Percentiles rank a stretch among this genome's conserved stretches.
These are phyloP conservation scores for Plasmopara muralis DNA, from an alignment of 352 stramenopile genomes.

Conservation along the genomic window DNA sequence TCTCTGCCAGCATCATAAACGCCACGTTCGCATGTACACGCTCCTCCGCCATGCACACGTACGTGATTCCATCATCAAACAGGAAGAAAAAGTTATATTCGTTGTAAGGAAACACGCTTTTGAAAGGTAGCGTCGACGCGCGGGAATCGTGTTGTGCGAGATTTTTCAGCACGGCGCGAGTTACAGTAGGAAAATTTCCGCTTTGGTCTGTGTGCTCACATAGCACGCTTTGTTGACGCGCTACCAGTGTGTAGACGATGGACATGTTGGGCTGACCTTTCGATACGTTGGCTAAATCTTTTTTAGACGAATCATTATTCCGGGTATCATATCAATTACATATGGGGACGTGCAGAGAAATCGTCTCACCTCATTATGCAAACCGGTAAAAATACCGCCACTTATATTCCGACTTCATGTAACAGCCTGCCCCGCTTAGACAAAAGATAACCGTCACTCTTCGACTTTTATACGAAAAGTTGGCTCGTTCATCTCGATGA, in stretches of 20 bases:
- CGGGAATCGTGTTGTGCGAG: slow-evolving; percentile 45
- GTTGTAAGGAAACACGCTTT: slow-evolving; percentile 74
- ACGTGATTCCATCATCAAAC: slow-evolving; percentile 60
- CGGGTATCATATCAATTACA: no score
- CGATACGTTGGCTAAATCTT: neutral
- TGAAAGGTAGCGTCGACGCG: slow-evolving; percentile 14
- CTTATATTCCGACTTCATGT: no score
- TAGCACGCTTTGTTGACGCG: slow-evolving; percentile 64
- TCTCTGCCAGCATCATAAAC: slow-evolving; percentile 64
- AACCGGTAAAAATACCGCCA: no score
- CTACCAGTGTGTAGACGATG: slow-evolving; percentile 67
- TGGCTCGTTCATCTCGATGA: no score
- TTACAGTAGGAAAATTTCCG: slow-evolving; percentile 73
- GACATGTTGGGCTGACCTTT: slow-evolving; percentile 37
- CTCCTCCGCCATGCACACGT: slow-evolving; percentile 80
- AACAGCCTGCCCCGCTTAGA: no score
- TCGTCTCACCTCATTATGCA: no score
- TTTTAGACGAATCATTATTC: neutral
- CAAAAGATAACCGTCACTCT: no score
- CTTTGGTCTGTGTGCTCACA: slow-evolving; percentile 72
- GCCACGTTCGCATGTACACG: slow-evolving; percentile 68
- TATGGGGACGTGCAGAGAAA: no score
- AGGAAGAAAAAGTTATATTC: slow-evolving; percentile 83
- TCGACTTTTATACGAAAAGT: no score
- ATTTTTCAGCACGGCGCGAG: slow-evolving; percentile 66